Evolutionary conservation across 352 stramenopile genomes (phyloP), one percentile per base, ranked within the genome.

Genomic region (Phytophthora pisi): DNA sequence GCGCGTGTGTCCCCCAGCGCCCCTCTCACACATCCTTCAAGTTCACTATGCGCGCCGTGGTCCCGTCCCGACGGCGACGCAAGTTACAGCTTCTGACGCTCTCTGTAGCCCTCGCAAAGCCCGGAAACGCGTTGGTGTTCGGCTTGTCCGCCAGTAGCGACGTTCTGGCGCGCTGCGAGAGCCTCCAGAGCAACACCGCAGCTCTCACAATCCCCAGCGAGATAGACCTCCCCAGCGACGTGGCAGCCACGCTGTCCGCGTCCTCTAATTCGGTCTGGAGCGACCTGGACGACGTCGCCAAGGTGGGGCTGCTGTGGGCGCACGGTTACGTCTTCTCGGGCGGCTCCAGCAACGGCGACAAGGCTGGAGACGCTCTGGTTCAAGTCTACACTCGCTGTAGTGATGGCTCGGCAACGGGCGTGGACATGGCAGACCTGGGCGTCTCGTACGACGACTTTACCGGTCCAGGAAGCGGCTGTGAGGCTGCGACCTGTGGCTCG

Each of bases 281-380:
- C 40, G 43, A 61, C 7, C 65, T 89, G 51, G 50, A 75, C 30
- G 80, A 89, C 47, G 59, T 53, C 11, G 59, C 69, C 13, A 83
- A 83, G 59, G 66, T 84, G 5, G 78, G 70, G 13, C 30, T 89
- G 20, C 65, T 89, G 4, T 89, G 75, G 75, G 64, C 59, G 18
- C 65, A 89, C 26, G 80, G 77, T 2, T 86, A 84, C 70, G 77
- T 83, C 18, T 66, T 82, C 20, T 59, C 64, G 8, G 71, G 73
- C 28, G 71, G 55, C 28, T 67, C 54, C 7, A 71, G 56, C 71
- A 73, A 59, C 16, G 55, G 28, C 4, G 20, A 60, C 30, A 61
- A 61, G n/a, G 53, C 60, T 42, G 62, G 47, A 46, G 46, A 67
- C 1, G 15, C 54, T 34, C 26, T 81, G 2, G 5, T 78, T 20